Conservation (phyloP, 2,329 filamentous ascomycete genomes). For the Xylaria sp. region DNA sequence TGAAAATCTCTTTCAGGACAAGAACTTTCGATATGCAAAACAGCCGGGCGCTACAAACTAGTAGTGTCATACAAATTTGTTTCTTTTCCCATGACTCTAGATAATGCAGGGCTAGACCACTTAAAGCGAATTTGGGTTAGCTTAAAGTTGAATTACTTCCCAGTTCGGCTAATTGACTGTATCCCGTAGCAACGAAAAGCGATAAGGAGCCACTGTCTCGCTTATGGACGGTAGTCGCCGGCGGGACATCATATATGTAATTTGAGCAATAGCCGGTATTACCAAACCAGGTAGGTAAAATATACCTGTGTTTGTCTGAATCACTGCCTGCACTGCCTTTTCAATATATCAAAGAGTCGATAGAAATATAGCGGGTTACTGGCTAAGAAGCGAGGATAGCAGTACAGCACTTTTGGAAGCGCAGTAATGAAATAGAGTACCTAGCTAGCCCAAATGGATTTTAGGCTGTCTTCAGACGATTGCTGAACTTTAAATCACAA, state of each 20-base stretch:
- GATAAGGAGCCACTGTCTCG: background rate
- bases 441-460: too few relatives aligned
- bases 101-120: conserved; percentile 16
- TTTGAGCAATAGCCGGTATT: too few relatives aligned
- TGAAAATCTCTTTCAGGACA: background rate
- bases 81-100: background rate
- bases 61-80: background rate
- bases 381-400: too few relatives aligned
- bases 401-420: too few relatives aligned
- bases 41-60: background rate
- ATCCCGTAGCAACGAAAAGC: conserved; percentile 1
- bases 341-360: background rate
- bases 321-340: background rate
- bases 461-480: too few relatives aligned
- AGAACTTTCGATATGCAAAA: background rate
- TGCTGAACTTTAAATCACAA: too few relatives aligned
- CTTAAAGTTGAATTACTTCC: conserved; percentile 20
- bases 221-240: background rate
- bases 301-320: too few relatives aligned
- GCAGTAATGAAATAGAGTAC: too few relatives aligned
- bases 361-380: too few relatives aligned
- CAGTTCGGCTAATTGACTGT: conserved; percentile 10
- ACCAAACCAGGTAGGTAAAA: too few relatives aligned
- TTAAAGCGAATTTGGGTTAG: conserved; percentile 28
- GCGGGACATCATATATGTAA: background rate